A percentile compares a stretch with the other conserved stretches of the same genome.
phyloP scores from a whole-genome alignment of 169 alveolate genomes.

The Amoebophrya sp. region DNA sequence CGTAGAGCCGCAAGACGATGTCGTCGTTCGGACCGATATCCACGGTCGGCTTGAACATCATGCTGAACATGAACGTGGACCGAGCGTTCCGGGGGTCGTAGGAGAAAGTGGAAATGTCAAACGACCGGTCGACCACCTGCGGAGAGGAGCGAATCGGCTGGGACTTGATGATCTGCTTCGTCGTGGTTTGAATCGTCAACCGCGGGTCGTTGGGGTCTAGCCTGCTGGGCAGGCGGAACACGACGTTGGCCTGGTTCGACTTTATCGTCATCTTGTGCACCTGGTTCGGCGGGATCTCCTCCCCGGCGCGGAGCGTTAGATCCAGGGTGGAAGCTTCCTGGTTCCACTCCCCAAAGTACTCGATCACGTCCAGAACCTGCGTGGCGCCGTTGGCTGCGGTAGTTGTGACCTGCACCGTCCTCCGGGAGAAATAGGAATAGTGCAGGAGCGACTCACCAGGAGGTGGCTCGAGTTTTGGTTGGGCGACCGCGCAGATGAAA shows the following conservation, averaged over 20 bases:
- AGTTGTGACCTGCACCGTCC: background rate
- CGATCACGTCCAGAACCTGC: background rate
- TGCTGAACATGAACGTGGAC: constrained; percentile 29
- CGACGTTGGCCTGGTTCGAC: background rate
- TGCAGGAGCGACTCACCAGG: background rate
- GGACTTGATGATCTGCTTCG: background rate
- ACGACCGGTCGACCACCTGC: background rate
- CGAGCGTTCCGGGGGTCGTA: constrained; percentile 35
- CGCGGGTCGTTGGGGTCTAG: background rate
- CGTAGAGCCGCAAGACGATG: constrained; percentile 21
- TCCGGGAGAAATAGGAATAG: background rate
- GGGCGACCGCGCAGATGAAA: background rate
- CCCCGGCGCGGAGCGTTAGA: constrained; percentile 19
- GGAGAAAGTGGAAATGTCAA: background rate
- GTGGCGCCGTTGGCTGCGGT: background rate
- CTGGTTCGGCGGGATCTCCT: background rate
- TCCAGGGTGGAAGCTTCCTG: background rate
- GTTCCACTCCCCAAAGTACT: background rate
- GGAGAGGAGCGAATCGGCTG: background rate
- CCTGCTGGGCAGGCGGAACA: background rate
- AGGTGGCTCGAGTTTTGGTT: background rate
- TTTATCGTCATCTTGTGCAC: background rate
- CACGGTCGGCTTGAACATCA: constrained; percentile 30
- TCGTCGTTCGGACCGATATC: background rate
- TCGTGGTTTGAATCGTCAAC: background rate